A percentile compares a stretch with the other conserved stretches of the same genome.
phyloP scores from a whole-genome alignment of 73 alveolate species.

The Halteria grandinella region DNA sequence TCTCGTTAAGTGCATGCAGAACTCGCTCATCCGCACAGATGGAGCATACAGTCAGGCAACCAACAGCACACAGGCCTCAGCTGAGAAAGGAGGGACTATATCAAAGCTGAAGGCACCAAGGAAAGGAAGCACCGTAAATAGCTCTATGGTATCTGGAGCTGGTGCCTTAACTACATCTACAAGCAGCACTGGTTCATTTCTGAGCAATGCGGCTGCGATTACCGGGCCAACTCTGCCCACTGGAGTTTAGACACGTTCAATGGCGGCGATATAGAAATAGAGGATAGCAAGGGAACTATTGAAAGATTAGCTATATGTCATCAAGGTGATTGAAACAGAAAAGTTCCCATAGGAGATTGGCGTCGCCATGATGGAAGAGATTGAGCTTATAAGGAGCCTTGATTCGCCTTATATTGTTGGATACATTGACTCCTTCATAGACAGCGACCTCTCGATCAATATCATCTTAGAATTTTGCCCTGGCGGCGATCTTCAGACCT shows the following conservation, averaged over 20 bases:
- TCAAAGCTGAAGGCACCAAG: not conserved
- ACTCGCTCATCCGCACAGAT: not conserved
- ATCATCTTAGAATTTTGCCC: constrained; percentile 60
- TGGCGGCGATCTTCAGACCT: constrained; percentile 54
- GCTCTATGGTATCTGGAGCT: constrained; percentile 18
- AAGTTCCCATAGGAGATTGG: constrained; percentile 47
- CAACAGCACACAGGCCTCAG: not conserved
- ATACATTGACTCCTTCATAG: constrained; percentile 55
- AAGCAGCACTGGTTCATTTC: too few species aligned
- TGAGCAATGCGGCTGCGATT: too few species aligned
- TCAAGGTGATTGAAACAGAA: constrained; percentile 41
- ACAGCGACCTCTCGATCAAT: constrained; percentile 38
- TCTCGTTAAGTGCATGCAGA: constrained; percentile 36
- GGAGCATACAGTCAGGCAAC: not conserved
- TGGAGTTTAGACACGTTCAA: too few species aligned
- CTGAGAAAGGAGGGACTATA: not conserved
- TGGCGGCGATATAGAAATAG: too few species aligned
- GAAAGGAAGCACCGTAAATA: not conserved
- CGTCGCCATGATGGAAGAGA: constrained; percentile 36
- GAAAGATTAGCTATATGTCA: constrained; percentile 33
- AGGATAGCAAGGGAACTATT: too few species aligned
- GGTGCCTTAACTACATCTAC: constrained; percentile 22
- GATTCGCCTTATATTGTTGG: constrained; percentile 61
- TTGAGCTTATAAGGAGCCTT: constrained; percentile 45
- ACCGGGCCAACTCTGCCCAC: too few species aligned